Percentiles rank a stretch among this genome's conserved stretches.
phyloP scores from a whole-genome alignment of 73 alveolate species.

The Diophrys sp. region DNA sequence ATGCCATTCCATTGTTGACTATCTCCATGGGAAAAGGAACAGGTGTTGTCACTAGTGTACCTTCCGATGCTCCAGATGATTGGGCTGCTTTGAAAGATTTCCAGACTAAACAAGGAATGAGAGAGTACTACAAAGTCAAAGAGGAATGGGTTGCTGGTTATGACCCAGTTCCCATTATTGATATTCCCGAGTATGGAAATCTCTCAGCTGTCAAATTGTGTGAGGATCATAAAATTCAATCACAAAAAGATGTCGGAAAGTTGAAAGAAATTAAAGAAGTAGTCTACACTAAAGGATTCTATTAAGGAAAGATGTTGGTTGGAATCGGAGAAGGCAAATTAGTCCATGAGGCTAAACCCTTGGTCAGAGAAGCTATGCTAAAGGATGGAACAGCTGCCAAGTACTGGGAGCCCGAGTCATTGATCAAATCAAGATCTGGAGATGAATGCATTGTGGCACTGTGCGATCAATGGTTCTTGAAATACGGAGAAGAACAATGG shows the following conservation, averaged over 20 bases:
- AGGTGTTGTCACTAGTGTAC: constrained; percentile 97
- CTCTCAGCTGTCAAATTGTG: constrained; percentile 82
- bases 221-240: constrained; percentile 79
- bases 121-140: constrained; percentile 83
- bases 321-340: constrained; percentile 82
- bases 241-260: constrained; percentile 84
- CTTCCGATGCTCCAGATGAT: constrained; percentile 98
- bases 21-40: constrained; percentile 97
- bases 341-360: constrained; percentile 82
- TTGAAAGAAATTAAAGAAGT: constrained; percentile 90
- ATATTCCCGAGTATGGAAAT: constrained; percentile 61
- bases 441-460: constrained; percentile 98
- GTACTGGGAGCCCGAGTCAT: constrained; percentile 97
- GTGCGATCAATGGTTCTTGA: constrained; percentile 97
- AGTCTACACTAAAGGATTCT: constrained; percentile 94
- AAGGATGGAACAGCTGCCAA: constrained; percentile 79
- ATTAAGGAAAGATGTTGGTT: constrained; percentile 89
- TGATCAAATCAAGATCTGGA: constrained; percentile 94
- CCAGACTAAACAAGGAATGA: constrained; percentile 76
- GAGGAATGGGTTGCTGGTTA: constrained; percentile 85
- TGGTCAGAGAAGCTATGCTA: constrained; percentile 74
- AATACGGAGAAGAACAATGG: constrained; percentile 97
- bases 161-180: constrained; percentile 91
- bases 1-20: constrained; percentile 94
- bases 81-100: constrained; percentile 91